Conservation (phyloP, 139 green algal genomes). For the Parachlorella kessleri region DNA sequence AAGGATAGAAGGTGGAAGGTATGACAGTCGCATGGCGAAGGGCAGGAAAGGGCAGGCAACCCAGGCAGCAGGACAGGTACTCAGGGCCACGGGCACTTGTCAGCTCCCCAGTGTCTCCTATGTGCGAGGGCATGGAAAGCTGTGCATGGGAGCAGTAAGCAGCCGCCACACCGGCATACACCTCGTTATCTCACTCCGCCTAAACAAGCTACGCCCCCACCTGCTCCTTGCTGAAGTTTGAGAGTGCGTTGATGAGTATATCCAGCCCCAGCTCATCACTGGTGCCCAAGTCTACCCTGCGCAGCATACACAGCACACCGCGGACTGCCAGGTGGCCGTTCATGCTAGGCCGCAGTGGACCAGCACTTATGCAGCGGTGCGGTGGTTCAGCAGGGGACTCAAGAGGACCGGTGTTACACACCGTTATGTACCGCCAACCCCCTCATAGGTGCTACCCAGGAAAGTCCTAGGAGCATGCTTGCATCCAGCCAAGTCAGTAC, state of each 20-base stretch:
- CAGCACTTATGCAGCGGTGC: too few relatives aligned
- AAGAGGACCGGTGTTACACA: background rate
- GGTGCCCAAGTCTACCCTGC: slow-evolving; percentile 85
- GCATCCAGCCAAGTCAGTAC: too few relatives aligned
- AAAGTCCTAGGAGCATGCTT: too few relatives aligned
- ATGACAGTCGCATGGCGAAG: background rate
- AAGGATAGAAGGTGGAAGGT: background rate
- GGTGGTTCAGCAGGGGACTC: too few relatives aligned
- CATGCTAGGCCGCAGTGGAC: too few relatives aligned
- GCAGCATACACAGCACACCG: too few relatives aligned
- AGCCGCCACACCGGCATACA: background rate
- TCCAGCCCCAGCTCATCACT: slow-evolving; percentile 89
- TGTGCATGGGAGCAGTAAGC: background rate
- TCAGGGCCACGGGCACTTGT: background rate
- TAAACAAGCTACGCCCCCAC: slow-evolving; percentile 50
- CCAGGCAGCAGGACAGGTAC: background rate
- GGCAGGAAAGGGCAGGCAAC: background rate
- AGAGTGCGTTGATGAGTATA: slow-evolving; percentile 85
- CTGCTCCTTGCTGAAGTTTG: slow-evolving; percentile 76
- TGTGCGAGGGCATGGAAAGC: background rate
- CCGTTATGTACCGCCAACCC: too few relatives aligned
- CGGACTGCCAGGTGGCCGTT: too few relatives aligned
- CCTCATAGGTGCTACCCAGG: too few relatives aligned
- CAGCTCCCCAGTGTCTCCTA: too few relatives aligned
- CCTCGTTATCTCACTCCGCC: background rate